Base-by-base conservation (phyloP, 192 early-diverging fungal genomes). In the Spizellomyces punctatus region DNA sequence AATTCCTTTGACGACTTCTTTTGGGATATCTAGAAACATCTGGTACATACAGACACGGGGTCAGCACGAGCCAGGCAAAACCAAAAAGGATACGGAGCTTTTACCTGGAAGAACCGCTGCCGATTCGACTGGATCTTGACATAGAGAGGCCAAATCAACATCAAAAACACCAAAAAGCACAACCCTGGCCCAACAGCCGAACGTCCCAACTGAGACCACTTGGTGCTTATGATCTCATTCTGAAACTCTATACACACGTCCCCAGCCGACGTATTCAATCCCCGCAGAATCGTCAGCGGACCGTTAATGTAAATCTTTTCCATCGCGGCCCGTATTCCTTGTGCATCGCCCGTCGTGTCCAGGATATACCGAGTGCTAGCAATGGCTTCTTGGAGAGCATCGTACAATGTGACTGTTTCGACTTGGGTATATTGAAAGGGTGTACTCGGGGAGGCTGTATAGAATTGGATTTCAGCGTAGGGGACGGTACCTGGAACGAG, bases 1-100 rank as follows among this genome's bases (percentile, higher is more conserved):
- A 44, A 83, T 83, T 41, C 73, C 78, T 64, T 75, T 79, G 16
- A 80, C 74, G 8, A 80, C 71, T 46, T 83, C 81, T 52, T 76
- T 77, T 6, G 81, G 78, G 22, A 82, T 82, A 44, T 77, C 75
- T 43, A 76, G 63, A 52, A 83, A 83, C 55, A 79, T 75, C 41
- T 58, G 17, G 41, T 58, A 3, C 27, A 36, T 36, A 3, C n/a
- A n/a, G 3, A 36, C 27, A 36, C 27, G 27, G 27, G 27, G 27
- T 36, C 27, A 36, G 27, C 27, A 36, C 27, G 27, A 3, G 27
- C 27, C 27, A 36, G 17, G 64, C 50, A 68, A 19, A 47, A 10
- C 7, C 27, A 36, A 36, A 36, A 36, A 54, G 42, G 8, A 46
- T 71, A 22, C 5, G 12, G 5, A 16, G 65, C 22, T 14, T 16